Evolutionary conservation across 179 eudicot genomes (phyloP), one percentile per base, ranked within the genome.

Genomic region (Beta corolliflora): DNA sequence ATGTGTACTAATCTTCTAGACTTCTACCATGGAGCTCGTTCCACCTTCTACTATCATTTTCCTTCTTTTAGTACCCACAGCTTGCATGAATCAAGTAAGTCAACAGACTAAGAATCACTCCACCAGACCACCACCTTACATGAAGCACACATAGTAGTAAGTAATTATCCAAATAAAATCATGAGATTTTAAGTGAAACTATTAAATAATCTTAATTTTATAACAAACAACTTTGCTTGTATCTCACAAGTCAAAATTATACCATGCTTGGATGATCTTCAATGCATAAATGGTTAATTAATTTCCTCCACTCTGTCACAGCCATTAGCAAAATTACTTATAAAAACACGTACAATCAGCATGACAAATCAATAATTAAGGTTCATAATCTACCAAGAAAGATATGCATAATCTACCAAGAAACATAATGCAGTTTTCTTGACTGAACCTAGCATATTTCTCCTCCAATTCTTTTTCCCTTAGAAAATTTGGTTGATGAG

Each of bases 241-340:
- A 73, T 73, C 46, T 56, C 48, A 73, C n/a, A 73, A 29, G 60
- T 73, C 48, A 71, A 71, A 48, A 15, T 7, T 23, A 25, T 13
- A 52, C 31, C 61, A 73, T 55, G 76, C 64, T 73, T 73, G 46
- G 46, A 73, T 73, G 52, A 53, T 73, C 63, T 55, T 73, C 77
- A 73, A 54, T 54, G 64, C 23, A 54, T 4, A 73, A n/a, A 25
- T 36, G 41, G 41, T 36, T 36, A 36, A 36, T 48, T 54, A 73
- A 29, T 54, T 9, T 11, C 56, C 65, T 29, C 23, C 77, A 75
- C 77, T 75, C 64, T 75, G 77, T 75, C 66, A 75, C 12, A 75
- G 18, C 66, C 50, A 75, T 56, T 56, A 56, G 63, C 13, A 31
- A 10, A 36, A 75, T 31, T 56, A 75, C 66, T 75, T 58, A 75